Conservation (phyloP, 768 basidiomycete genomes). For the Collybia nuda region DNA sequence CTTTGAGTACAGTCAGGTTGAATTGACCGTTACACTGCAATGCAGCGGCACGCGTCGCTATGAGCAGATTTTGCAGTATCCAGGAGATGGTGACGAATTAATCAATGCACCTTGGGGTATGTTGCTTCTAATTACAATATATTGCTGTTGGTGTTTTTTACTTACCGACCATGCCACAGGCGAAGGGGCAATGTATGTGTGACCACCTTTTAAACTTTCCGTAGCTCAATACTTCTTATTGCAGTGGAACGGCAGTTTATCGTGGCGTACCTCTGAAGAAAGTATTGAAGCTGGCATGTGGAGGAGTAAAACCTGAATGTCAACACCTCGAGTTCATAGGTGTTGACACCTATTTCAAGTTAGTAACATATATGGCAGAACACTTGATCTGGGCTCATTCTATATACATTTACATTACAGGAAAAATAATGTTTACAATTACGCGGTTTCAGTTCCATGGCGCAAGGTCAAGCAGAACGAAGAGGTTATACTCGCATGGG, state of each 20-base stretch:
- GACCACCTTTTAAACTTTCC: no score
- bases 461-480: conserved; percentile 47
- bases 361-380: conserved; percentile 1
- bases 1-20: conserved; percentile 32
- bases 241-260: conserved; percentile 50
- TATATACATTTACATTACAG: conserved; percentile 12
- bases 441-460: conserved; percentile 48
- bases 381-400: background rate
- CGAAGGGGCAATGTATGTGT: conserved; percentile 47
- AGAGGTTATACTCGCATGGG: conserved; percentile 53
- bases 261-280: conserved; percentile 54
- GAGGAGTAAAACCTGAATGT: conserved; percentile 46
- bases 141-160: background rate
- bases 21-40: conserved; percentile 54
- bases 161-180: conserved; percentile 14
- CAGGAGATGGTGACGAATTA: conserved; percentile 54
- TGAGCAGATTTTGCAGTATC: conserved; percentile 51
- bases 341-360: conserved; percentile 60
- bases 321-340: conserved; percentile 56
- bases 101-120: conserved; percentile 51
- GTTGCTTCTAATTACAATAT: background rate
- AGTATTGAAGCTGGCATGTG: conserved; percentile 51
- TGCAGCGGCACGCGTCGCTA: conserved; percentile 54
- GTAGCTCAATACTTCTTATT: background rate
- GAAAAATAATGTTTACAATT: conserved; percentile 34